phyloP scores from a whole-genome alignment of 331 rosid genomes.

The Acacia pycnantha region DNA sequence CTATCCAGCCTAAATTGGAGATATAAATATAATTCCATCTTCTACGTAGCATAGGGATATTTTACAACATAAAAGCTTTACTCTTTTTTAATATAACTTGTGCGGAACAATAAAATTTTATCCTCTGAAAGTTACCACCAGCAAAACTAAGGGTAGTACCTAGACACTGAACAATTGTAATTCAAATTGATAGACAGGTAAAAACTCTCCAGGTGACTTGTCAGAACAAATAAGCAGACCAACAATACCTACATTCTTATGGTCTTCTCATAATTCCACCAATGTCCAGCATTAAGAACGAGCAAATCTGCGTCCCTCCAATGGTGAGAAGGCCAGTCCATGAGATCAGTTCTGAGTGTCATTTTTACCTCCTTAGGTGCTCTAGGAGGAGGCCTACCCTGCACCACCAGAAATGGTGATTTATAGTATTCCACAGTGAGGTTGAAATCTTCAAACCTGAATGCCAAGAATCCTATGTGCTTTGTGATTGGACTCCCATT shows the following conservation, averaged over 20 bases:
- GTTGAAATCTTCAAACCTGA: constrained; percentile 76
- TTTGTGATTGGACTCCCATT: constrained; percentile 76
- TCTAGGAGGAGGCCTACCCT: constrained; percentile 72
- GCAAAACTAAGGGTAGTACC: neutral
- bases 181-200: neutral
- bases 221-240: neutral
- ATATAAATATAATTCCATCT: neutral
- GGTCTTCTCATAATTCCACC: constrained; percentile 87
- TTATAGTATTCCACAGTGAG: constrained; percentile 87
- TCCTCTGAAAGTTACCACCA: neutral
- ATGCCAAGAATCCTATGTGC: constrained; percentile 78
- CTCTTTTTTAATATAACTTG: neutral
- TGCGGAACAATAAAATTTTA: neutral
- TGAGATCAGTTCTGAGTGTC: constrained; percentile 64
- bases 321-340: constrained; percentile 66
- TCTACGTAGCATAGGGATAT: neutral
- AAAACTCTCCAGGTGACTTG: neutral
- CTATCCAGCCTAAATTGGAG: neutral
- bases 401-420: constrained; percentile 81
- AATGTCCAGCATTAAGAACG: constrained; percentile 85
- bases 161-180: neutral
- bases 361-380: constrained; percentile 51
- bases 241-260: constrained; percentile 51
- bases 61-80: neutral
- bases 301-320: constrained; percentile 85